phyloP scores from a whole-genome alignment of 169 alveolate species.

The Plasmodium fragile region DNA sequence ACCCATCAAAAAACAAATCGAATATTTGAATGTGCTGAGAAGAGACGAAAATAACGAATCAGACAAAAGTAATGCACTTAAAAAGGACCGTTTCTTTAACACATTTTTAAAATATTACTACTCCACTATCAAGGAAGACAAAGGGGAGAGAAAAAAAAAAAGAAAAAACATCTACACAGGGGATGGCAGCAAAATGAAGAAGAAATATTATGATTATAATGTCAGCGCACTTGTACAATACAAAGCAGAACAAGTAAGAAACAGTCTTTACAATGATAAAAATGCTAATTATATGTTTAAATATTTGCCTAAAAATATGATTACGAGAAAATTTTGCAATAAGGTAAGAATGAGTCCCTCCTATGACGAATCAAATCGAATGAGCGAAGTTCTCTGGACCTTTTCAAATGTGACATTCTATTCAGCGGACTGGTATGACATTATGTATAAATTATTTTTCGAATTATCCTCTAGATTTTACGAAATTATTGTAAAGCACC shows the following conservation, averaged over 20 bases:
- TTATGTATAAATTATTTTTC: constrained; percentile 44
- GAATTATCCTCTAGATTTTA: constrained; percentile 55
- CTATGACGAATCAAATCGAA: background rate
- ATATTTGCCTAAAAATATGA: background rate
- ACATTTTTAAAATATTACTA: background rate
- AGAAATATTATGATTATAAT: constrained; percentile 17
- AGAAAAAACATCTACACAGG: background rate
- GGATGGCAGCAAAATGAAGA: background rate
- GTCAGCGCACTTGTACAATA: constrained; percentile 55
- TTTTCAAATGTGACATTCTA: constrained; percentile 59
- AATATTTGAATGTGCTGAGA: background rate
- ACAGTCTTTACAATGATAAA: constrained; percentile 35
- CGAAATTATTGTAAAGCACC: constrained; percentile 43
- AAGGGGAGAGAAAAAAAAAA: background rate
- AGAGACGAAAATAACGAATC: background rate
- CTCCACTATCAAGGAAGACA: background rate
- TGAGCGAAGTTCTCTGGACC: constrained; percentile 41
- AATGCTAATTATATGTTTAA: constrained; percentile 4
- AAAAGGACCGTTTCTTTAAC: constrained; percentile 3
- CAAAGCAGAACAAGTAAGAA: constrained; percentile 35
- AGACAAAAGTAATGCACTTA: background rate
- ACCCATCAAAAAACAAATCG: background rate
- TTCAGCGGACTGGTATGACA: constrained; percentile 75
- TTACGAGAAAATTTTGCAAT: constrained; percentile 6
- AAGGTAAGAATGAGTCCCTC: background rate